Base-by-base conservation (phyloP, 129 eudicot genomes). In the Pittosporum tobira region DNA sequence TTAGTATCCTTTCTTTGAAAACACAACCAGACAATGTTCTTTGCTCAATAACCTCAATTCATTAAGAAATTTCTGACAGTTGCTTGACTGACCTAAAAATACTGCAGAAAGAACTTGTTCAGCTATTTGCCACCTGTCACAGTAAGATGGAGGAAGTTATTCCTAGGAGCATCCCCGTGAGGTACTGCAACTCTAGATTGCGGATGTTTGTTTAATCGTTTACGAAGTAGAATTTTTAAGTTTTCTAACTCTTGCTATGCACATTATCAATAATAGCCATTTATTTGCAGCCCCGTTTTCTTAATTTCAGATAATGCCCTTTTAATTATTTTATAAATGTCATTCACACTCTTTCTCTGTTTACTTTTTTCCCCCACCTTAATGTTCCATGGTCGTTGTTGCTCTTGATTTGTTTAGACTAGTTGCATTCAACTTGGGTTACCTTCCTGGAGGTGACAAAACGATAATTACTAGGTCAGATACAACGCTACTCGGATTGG, bases 371-470 rank as follows among this genome's bases (percentile, higher is more conserved):
- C 20, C 19, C 11, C n/a, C 48, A 49, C 21, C 25, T 20, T 62
- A 19, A 49, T 1, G 30, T 61, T 19, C 16, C 15, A n/a, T 18
- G 36, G 46, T 5, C 63, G 4, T 42, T 38, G 14, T 36, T 40
- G 19, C 28, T 31, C 56, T 23, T 48, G 29, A n/a, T 36, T 34
- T 31, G 55, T 65, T 23, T 59, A 90, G 96, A 82, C 73, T 91
- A 63, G 96, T 91, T 31, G 98, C 98, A 42, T 91, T 91, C 81
- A 91, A 91, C 77, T 83, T 91, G 74, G 96, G 98, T 21, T 91
- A 91, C 75, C 98, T 91, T 65, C 98, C 96, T 2, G 98, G 98
- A 64, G 83, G 98, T 46, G 85, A 91, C 80, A 91, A 91, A 76
- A 69, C 76, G 23, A 22, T 83, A 27, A 87, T 75, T 48, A 91